These are phyloP conservation scores for Backusella parvicylindrica DNA, from an alignment of 192 early-diverging fungal genomes.

Conservation along the genomic window DNA sequence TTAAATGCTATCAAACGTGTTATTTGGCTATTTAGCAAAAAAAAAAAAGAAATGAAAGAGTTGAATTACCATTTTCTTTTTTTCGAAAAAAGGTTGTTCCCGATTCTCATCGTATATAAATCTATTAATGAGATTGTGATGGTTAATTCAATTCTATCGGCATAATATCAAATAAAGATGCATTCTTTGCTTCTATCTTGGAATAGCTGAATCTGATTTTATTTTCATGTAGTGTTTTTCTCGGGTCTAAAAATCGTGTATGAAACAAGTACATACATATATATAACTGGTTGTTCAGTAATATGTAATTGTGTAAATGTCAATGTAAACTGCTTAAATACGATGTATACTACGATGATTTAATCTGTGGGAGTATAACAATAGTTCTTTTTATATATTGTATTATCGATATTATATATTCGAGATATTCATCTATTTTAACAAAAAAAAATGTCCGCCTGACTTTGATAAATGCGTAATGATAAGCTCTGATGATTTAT, in stretches of 20 bases:
- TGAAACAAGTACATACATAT: too few species aligned
- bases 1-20: neutral
- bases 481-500: neutral
- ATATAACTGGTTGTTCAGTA: neutral
- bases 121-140: neutral
- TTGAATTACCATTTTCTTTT: too few species aligned
- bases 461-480: neutral
- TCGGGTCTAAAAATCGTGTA: too few species aligned
- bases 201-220: neutral
- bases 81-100: too few species aligned
- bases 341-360: too few species aligned
- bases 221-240: too few species aligned
- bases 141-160: neutral
- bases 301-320: neutral
- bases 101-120: too few species aligned
- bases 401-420: neutral
- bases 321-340: neutral
- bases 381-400: too few species aligned
- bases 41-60: neutral
- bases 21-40: neutral
- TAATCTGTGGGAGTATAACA: too few species aligned
- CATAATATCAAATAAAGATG: neutral
- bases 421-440: neutral
- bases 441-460: neutral
- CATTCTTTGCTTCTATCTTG: neutral